Evolutionary conservation across 805 yeast genomes (phyloP).

Genomic region (Teunomyces cretensis): DNA sequence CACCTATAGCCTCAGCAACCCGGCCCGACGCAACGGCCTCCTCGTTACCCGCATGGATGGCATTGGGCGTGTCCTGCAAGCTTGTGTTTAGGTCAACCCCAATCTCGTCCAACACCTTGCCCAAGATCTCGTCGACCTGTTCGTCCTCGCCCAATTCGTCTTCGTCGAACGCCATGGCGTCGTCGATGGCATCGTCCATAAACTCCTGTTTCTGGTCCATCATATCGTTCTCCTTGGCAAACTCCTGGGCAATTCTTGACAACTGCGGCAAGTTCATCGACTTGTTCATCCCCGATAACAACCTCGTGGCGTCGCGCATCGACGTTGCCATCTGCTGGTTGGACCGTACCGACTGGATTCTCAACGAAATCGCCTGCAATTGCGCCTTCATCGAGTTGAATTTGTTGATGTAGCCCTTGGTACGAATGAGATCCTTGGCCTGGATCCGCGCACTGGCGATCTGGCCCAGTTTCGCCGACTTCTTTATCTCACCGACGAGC

Average conservation of each 20-base stretch:
- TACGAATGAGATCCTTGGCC: constrained; percentile 92
- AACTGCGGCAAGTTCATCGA: constrained; percentile 89
- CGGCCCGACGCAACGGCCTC: constrained; percentile 28
- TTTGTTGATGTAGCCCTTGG: constrained; percentile 78
- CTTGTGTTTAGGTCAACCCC: constrained; percentile 75
- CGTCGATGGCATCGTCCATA: constrained; percentile 98
- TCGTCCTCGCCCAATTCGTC: constrained; percentile 76
- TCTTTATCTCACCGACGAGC: constrained; percentile 79
- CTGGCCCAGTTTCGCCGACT: constrained; percentile 88
- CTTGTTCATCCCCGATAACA: constrained; percentile 83
- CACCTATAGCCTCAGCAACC: constrained; percentile 58
- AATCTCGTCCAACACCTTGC: constrained; percentile 90
- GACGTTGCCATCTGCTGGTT: constrained; percentile 94
- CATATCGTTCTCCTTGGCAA: constrained; percentile 88
- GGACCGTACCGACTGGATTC: constrained; percentile 90
- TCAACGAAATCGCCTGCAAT: constrained; percentile 86
- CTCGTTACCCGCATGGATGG: constrained; percentile 33
- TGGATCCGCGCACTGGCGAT: constrained; percentile 87
- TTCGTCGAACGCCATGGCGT: constrained; percentile 85
- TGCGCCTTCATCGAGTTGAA: constrained; percentile 94
- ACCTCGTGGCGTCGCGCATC: constrained; percentile 89
- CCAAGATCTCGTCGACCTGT: constrained; percentile 87
- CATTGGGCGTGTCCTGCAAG: constrained; percentile 47
- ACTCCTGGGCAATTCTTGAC: constrained; percentile 89
- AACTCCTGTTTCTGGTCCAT: constrained; percentile 99